Base-by-base conservation (phyloP, 2,329 filamentous ascomycete genomes). In the Fusarium sp. region DNA sequence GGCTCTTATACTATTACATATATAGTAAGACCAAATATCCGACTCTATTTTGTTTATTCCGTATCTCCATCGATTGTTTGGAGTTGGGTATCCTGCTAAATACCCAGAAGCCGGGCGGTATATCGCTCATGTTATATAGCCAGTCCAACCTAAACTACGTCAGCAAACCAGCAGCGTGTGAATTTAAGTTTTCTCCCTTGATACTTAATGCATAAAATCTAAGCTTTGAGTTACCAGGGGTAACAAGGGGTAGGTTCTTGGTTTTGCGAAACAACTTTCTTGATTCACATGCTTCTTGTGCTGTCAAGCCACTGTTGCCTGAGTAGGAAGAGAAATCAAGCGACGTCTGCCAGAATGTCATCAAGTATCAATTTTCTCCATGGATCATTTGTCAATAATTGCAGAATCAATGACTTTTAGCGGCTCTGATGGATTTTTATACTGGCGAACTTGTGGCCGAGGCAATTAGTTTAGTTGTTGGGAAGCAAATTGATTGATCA, bases 171-270 rank as follows among this genome's bases (percentile, higher is more conserved):
- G 21, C 17, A 10, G 14, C 21, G 24, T 30, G 10, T 15, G 9
- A 30, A 34, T 42, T 50, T 32, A 56, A 39, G 45, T n/a, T 45
- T 62, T 28, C 12, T 11, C 26, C 10, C 4, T 28, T 12, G 12
- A 28, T 28, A 17, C 24, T 21, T 32, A 24, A 28, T 20, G n/a
- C 43, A 42, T 55, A 30, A 28, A 36, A 39, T 57, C 58, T 49
- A 40, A 38, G 51, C 48, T 69, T 48, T 26, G 21, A 66, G 65
- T 69, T 47, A 53, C 50, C 48, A 38, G 19, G 19, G 45, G 51
- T 62, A 66, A 66, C 61, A 54, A 66, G 56, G 65, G 56, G 42
- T 21, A 51, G 44, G 34, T 34, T 44, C 26, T 49, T 61, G 40
- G 17, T 15, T 36, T 12, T 55, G 38, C 23, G 38, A 34, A 34